phyloP scores from a whole-genome alignment of 495 filamentous ascomycete species.

The Penicillium malachiteum region DNA sequence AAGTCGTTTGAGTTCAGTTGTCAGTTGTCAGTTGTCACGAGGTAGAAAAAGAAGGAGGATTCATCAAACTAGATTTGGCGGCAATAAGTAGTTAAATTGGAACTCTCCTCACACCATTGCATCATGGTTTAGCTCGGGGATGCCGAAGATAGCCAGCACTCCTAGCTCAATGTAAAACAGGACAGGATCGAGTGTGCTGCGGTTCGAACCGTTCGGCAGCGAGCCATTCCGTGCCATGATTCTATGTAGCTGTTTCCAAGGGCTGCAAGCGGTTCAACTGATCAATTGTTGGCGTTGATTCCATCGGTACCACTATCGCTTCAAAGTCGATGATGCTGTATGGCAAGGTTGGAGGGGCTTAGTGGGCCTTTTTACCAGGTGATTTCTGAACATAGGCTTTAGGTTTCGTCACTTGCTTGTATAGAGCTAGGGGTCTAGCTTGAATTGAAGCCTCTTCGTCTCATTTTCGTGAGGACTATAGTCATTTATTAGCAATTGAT shows the following conservation, averaged over 20 bases:
- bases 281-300: slow-evolving; percentile 5
- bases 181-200: not conserved
- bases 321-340: slow-evolving; percentile 30
- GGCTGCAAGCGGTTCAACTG: slow-evolving; percentile 11
- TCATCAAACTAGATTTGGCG: not conserved
- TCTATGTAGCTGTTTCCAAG: slow-evolving; percentile 6
- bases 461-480: too few relatives aligned
- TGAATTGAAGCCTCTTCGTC: too few relatives aligned
- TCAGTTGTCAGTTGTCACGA: slow-evolving; percentile 10
- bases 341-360: not conserved
- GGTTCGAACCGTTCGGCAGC: slow-evolving; percentile 2
- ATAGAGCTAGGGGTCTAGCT: too few relatives aligned
- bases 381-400: slow-evolving; percentile 15
- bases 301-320: slow-evolving; percentile 5
- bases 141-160: slow-evolving; percentile 3
- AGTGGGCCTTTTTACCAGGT: slow-evolving; percentile 15
- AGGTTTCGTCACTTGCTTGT: slow-evolving; percentile 11
- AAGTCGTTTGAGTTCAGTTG: slow-evolving; percentile 12
- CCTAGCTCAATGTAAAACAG: slow-evolving; percentile 2
- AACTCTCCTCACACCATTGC: slow-evolving; percentile 12
- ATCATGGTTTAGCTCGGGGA: slow-evolving; percentile 22
- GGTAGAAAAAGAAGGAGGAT: slow-evolving; percentile 1
- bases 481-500: too few relatives aligned
- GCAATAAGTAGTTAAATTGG: slow-evolving; percentile 15
- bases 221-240: slow-evolving; percentile 4